A percentile compares a stretch with the other conserved stretches of the same genome.
These are phyloP conservation scores for Pythium rhizo-oryzae DNA, from an alignment of 352 stramenopile genomes.

Conservation along the genomic window DNA sequence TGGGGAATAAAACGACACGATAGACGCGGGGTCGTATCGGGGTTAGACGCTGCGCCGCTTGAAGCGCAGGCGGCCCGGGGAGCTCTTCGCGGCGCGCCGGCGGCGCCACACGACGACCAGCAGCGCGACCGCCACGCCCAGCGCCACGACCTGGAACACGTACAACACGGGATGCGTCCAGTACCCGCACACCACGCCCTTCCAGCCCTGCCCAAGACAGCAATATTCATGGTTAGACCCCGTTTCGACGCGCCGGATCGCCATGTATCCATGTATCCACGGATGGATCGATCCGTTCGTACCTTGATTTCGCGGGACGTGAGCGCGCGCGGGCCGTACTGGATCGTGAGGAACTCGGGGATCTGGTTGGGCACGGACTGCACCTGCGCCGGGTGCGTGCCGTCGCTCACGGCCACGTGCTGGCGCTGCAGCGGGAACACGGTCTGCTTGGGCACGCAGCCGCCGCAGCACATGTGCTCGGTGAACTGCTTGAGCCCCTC, in stretches of 20 bases:
- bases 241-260: not conserved
- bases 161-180: slow-evolving; percentile 75
- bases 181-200: slow-evolving; percentile 75
- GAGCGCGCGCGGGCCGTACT: slow-evolving; percentile 53
- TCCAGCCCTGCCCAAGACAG: slow-evolving; percentile 55
- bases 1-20: too few relatives aligned
- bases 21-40: not conserved
- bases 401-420: slow-evolving; percentile 51
- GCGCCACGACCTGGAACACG: slow-evolving; percentile 48
- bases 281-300: not conserved
- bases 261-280: slow-evolving; percentile 6
- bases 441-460: slow-evolving; percentile 59
- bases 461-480: slow-evolving; percentile 76
- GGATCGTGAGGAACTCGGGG: slow-evolving; percentile 65
- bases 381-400: slow-evolving; percentile 43
- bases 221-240: too few relatives aligned
- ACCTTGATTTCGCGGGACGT: slow-evolving; percentile 79
- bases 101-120: slow-evolving; percentile 45
- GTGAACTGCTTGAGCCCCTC: slow-evolving; percentile 65
- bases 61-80: slow-evolving; percentile 23
- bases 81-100: slow-evolving; percentile 8
- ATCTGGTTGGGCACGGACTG: slow-evolving; percentile 61
- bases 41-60: slow-evolving; percentile 46
- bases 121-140: slow-evolving; percentile 40
- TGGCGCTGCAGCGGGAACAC: slow-evolving; percentile 64